These are phyloP conservation scores for Claviceps purpurea DNA, from an alignment of 2,329 filamentous ascomycete genomes.

Conservation along the genomic window DNA sequence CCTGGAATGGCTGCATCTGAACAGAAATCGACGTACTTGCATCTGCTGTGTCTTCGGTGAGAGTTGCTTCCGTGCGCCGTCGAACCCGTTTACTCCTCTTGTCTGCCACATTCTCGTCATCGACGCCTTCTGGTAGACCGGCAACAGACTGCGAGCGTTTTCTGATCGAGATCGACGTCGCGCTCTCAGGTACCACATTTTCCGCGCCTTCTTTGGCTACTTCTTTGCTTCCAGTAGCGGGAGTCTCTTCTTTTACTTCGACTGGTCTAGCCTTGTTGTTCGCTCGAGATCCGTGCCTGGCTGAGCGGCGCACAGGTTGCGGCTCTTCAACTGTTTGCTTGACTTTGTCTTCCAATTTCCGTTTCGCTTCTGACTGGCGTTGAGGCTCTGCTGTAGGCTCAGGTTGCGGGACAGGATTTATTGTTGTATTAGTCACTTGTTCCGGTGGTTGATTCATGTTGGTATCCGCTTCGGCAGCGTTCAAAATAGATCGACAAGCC, in stretches of 20 bases:
- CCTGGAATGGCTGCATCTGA: constrained; percentile 43
- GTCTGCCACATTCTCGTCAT: constrained; percentile 43
- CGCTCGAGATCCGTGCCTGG: constrained; percentile 4
- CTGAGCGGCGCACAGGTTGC: constrained; percentile 4
- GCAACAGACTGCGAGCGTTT: constrained; percentile 52
- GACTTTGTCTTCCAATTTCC: constrained; percentile 1
- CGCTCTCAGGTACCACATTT: constrained; percentile 20
- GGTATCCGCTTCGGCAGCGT: constrained; percentile 8
- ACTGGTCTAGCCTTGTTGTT: constrained; percentile 1
- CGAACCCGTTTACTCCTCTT: constrained; percentile 55
- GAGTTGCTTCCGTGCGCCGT: constrained; percentile 35
- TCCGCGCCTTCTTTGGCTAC: constrained; percentile 15
- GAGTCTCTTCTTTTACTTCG: constrained; percentile 12
- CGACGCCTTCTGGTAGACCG: constrained; percentile 39
- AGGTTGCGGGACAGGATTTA: neutral
- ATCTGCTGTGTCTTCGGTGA: constrained; percentile 39
- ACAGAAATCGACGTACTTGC: constrained; percentile 37
- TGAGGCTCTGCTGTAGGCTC: neutral
- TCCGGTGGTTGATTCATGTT: constrained; percentile 6
- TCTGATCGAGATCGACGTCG: constrained; percentile 30
- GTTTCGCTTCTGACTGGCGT: neutral
- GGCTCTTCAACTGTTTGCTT: constrained; percentile 3
- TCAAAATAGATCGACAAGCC: constrained; percentile 17
- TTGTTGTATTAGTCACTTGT: neutral
- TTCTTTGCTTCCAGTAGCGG: constrained; percentile 11